These are phyloP conservation scores for Amaranthus cruentus DNA, from an alignment of 148 eudicot genomes.

Conservation along the genomic window DNA sequence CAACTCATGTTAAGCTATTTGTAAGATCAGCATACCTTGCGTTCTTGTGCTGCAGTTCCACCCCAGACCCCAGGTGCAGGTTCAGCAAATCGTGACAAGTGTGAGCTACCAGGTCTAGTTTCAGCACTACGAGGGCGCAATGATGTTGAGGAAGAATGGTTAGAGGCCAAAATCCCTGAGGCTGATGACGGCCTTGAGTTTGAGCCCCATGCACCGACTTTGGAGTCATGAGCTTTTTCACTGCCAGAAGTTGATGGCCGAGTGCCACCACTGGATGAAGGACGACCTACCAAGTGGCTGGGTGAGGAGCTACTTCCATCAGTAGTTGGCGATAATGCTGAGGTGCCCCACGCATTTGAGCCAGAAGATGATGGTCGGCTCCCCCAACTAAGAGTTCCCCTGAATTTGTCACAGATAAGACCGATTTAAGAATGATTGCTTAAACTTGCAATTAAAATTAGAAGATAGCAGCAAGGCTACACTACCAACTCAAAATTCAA, in stretches of 20 bases:
- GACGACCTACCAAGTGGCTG: conserved; percentile 70
- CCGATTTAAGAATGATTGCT: conserved; percentile 2
- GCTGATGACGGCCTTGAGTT: conserved; percentile 93
- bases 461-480: neutral
- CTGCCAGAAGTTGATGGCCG: conserved; percentile 96
- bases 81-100: conserved; percentile 89
- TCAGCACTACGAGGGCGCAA: conserved; percentile 92
- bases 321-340: conserved; percentile 61
- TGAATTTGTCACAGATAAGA: conserved; percentile 21
- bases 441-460: neutral
- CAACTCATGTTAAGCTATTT: neutral
- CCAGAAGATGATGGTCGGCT: conserved; percentile 76
- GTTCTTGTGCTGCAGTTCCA: conserved; percentile 46
- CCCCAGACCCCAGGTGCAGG: conserved; percentile 53
- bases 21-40: conserved; percentile 48
- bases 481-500: neutral
- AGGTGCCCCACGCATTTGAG: conserved; percentile 84
- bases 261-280: conserved; percentile 88
- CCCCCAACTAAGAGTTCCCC: conserved; percentile 95
- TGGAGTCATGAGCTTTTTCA: conserved; percentile 58
- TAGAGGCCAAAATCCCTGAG: conserved; percentile 67
- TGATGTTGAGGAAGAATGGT: conserved; percentile 49
- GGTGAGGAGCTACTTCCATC: conserved; percentile 72
- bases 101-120: conserved; percentile 91
- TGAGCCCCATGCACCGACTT: conserved; percentile 63